These are phyloP conservation scores for Hymenoscyphus albidus DNA, from an alignment of 2,329 filamentous ascomycete species.

Conservation along the genomic window DNA sequence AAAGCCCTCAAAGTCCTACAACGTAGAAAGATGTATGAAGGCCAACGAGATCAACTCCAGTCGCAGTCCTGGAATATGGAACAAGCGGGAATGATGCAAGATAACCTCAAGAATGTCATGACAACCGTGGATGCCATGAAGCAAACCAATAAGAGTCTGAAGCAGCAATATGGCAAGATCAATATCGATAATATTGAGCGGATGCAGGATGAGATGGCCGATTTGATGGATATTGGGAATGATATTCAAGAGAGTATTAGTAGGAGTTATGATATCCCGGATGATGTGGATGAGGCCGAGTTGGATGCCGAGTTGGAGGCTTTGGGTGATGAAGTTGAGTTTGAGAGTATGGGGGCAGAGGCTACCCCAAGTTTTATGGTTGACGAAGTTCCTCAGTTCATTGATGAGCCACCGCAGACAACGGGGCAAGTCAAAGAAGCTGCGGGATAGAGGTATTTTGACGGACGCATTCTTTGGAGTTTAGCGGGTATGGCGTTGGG, in stretches of 20 bases:
- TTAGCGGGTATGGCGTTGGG: neutral
- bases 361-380: constrained; percentile 79
- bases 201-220: constrained; percentile 98
- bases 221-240: constrained; percentile 94
- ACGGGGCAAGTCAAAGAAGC: constrained; percentile 78
- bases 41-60: constrained; percentile 88
- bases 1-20: constrained; percentile 94
- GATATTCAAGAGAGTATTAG: constrained; percentile 96
- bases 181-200: constrained; percentile 96
- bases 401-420: constrained; percentile 81
- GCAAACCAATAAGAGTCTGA: constrained; percentile 88
- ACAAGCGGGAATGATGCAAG: constrained; percentile 96
- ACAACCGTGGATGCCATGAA: constrained; percentile 97
- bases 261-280: constrained; percentile 87
- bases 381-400: constrained; percentile 84
- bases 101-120: constrained; percentile 98
- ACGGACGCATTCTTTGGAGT: neutral
- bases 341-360: constrained; percentile 59
- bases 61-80: constrained; percentile 99
- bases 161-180: constrained; percentile 94
- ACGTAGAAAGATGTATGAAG: constrained; percentile 90
- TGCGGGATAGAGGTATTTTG: constrained; percentile 44
- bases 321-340: constrained; percentile 86
- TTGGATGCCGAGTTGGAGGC: constrained; percentile 95
- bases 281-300: constrained; percentile 95